Evolutionary conservation across 495 filamentous ascomycete species (phyloP).

Genomic region (Penicillium longicatenatum): DNA sequence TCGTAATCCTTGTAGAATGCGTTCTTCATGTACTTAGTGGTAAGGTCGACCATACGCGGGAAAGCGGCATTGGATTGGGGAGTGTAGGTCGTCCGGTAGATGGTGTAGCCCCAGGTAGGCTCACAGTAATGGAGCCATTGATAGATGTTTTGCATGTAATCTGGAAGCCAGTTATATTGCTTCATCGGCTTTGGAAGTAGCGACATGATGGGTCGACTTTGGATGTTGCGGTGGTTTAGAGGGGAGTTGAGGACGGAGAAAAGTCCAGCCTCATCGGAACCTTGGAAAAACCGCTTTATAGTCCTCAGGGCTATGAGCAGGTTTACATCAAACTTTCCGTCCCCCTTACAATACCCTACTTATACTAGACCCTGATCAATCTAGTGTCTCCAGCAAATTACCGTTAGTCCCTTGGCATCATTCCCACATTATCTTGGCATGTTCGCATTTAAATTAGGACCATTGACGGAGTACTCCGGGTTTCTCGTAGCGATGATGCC

Average conservation of each 20-base stretch:
- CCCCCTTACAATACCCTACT: conserved; percentile 12
- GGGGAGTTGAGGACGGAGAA: conserved; percentile 14
- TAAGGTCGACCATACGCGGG: conserved; percentile 17
- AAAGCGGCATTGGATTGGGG: conserved; percentile 19
- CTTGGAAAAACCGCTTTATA: conserved; percentile 14
- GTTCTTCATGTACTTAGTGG: conserved; percentile 9
- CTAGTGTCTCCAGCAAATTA: conserved; percentile 12
- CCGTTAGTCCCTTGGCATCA: conserved; percentile 16
- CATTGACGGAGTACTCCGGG: conserved; percentile 2
- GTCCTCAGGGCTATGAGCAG: conserved; percentile 11
- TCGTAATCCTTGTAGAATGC: conserved; percentile 13
- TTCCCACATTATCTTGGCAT: conserved; percentile 11
- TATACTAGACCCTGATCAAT: conserved; percentile 11
- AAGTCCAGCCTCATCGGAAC: conserved; percentile 14
- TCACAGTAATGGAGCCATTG: conserved; percentile 14
- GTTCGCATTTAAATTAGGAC: too few species aligned
- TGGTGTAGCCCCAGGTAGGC: conserved; percentile 22
- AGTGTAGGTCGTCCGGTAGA: conserved; percentile 21
- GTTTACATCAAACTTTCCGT: conserved; percentile 13
- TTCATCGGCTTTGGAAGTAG: conserved; percentile 14
- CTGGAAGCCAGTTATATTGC: conserved; percentile 15
- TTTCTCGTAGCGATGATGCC: too few species aligned
- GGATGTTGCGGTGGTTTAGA: conserved; percentile 16
- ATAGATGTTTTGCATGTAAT: conserved; percentile 2
- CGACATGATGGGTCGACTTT: conserved; percentile 15